Base-by-base conservation (phyloP, 495 filamentous ascomycete genomes). In the Parmelia sp. region DNA sequence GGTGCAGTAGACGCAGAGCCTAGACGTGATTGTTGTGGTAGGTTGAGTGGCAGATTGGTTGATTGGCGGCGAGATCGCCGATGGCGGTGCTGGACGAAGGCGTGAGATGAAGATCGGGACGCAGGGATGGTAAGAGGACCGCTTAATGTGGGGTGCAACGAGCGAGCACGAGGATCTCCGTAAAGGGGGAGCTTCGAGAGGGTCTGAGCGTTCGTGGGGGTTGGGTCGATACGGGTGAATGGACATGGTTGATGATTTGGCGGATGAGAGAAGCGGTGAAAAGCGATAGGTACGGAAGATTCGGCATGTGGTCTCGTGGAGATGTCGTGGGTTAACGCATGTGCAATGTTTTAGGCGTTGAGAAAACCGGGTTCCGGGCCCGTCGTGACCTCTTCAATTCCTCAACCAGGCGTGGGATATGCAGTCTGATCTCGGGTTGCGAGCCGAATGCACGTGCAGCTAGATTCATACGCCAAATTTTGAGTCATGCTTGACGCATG, bases 161-260 rank as follows among this genome's bases (percentile, higher is more conserved):
- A n/a, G n/a, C n/a, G 15, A 35, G 7, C 11, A 8, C 42, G 23
- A 4, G 4, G 35, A 31, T 42, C 49, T 14, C 39, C 55, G 49
- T 29, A 49, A 10, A 35, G 33, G 19, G 37, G 19, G 45, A 33
- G 45, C 23, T 53, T 19, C 49, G 31, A 39, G 36, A 44, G 37
- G 47, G 61, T 21, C 29, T 42, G 61, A 56, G 47, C 55, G 61
- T 57, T 23, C 27, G 15, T 12, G 3, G n/a, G 21, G 51, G 35
- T 27, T 21, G 42, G 29, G 17, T 37, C 51, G 21, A 14, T 14
- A 44, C 35, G 27, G 1, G 29, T 2, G 3, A 1, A 51, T 49
- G 45, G 45, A 49, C 45, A 25, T 25, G 47, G 47, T 29, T 27
- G 47, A 15, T 51, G 47, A 29, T 51, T 51, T 61, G 59, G 59